A percentile compares a stretch with the other conserved stretches of the same genome.
Evolutionary conservation across 2,329 filamentous ascomycete genomes (phyloP).

Genomic region (Teratosphaeria pseudoeucalypti): DNA sequence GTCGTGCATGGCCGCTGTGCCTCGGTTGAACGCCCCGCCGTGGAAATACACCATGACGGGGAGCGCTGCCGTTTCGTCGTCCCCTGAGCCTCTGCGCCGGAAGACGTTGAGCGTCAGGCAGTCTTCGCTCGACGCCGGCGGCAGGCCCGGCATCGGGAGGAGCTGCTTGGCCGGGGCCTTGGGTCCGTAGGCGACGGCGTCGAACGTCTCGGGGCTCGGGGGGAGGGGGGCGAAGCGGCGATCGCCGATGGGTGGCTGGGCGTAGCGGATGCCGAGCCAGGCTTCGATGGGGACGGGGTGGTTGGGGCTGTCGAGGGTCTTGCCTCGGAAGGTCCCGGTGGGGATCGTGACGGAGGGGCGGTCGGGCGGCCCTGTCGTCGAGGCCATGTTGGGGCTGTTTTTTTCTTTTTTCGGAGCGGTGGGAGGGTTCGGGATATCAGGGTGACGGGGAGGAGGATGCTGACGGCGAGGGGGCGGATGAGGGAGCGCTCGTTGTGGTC

Average conservation of each 20-base stretch:
- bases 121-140: slow-evolving; percentile 34
- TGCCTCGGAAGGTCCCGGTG: slow-evolving; percentile 15
- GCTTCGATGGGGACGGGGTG: slow-evolving; percentile 16
- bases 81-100: slow-evolving; percentile 15
- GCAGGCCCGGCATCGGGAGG: slow-evolving; percentile 8
- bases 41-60: slow-evolving; percentile 52
- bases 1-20: slow-evolving; percentile 46
- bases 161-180: slow-evolving; percentile 20
- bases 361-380: neutral
- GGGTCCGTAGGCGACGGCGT: slow-evolving; percentile 20
- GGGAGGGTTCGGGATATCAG: neutral
- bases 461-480: neutral
- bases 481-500: neutral
- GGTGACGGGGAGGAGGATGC: neutral
- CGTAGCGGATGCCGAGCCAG: slow-evolving; percentile 43
- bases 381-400: neutral
- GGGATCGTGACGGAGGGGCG: slow-evolving; percentile 2
- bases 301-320: slow-evolving; percentile 8
- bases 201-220: slow-evolving; percentile 24
- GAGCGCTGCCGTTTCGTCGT: slow-evolving; percentile 20
- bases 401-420: neutral
- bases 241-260: slow-evolving; percentile 41
- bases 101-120: slow-evolving; percentile 53
- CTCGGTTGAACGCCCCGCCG: slow-evolving; percentile 47
- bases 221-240: slow-evolving; percentile 42